phyloP scores from a whole-genome alignment of 495 filamentous ascomycete genomes.

The Aspergillus diversus region DNA sequence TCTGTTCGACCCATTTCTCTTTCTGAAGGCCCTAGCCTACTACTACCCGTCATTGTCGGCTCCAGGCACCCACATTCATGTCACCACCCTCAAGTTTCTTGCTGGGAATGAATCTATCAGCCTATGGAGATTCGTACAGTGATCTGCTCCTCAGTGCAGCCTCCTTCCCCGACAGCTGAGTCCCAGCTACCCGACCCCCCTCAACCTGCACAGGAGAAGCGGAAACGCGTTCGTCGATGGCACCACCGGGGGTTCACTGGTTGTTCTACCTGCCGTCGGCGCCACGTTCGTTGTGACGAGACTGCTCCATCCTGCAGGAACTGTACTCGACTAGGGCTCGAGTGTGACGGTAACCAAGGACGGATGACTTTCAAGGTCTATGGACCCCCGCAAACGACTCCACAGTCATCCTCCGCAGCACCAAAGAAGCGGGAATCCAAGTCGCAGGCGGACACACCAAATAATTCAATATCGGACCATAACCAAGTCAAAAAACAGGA shows the following conservation, averaged over 20 bases:
- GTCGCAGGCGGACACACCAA: neutral
- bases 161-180: constrained; percentile 20
- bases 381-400: constrained; percentile 31
- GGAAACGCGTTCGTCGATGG: constrained; percentile 49
- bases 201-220: constrained; percentile 30
- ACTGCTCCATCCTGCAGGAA: constrained; percentile 47
- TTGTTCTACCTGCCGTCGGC: constrained; percentile 45
- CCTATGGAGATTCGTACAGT: constrained; percentile 40
- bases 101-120: constrained; percentile 20
- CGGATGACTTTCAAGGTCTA: constrained; percentile 51
- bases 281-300: constrained; percentile 52
- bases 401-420: constrained; percentile 21
- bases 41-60: neutral
- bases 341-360: constrained; percentile 46
- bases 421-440: constrained; percentile 31
- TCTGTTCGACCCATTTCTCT: no score
- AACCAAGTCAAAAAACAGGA: constrained; percentile 20
- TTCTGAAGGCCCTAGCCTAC: neutral
- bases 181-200: constrained; percentile 17
- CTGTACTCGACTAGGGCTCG: constrained; percentile 40
- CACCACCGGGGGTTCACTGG: constrained; percentile 47
- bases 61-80: constrained; percentile 29
- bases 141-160: constrained; percentile 31
- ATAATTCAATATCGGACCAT: constrained; percentile 4
- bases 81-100: constrained; percentile 26